Base-by-base conservation (phyloP, 75 land plant genomes). In the Pinus taeda region DNA sequence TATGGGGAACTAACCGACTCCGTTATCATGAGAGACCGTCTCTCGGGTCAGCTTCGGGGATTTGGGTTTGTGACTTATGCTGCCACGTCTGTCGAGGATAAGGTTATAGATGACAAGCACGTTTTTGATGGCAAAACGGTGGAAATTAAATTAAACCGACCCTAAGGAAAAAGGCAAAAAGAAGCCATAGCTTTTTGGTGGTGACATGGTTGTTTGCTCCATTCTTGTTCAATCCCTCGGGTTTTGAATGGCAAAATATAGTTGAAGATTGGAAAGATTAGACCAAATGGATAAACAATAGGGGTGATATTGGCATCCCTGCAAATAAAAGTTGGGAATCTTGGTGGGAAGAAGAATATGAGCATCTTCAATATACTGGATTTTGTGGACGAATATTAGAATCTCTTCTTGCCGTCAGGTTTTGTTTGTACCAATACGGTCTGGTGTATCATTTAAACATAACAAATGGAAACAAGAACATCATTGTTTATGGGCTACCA, bases 341-440 rank as follows among this genome's bases (percentile, higher is more conserved):
- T 21, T 95, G 98, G 98, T 95, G 98, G 98, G 89, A 88, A n/a
- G 96, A 93, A 59, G 99, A 97, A 77, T 98, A 97, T 59, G 95
- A 94, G 60, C 95, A 97, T 77, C 87, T 97, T 22, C 82, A 75
- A 26, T 77, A 83, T 58, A 90, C 99, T 15, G 93, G 95, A 30
- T 72, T 86, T 9, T 49, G 36, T 42, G 99, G 98, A 7, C 79
- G 86, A 11, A 36, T 91, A 7, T 84, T 77, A 71, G 99, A 97
- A 78, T 79, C 82, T 61, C 8, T 97, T 3, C 89, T 97, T 55
- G 74, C 92, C 9, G 49, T 97, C 4, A 89, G 99, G 24, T 94
- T 97, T 78, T 94, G 94, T 60, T 33, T 94, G 57, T 97, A 83
- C 74, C 99, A 97, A 75, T 96, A 94, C 74, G 98, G 98, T 2